Evolutionary conservation across 345 rosid genomes (phyloP), one percentile per base, ranked within the genome.

Genomic region (Streptanthus diversifolius): DNA sequence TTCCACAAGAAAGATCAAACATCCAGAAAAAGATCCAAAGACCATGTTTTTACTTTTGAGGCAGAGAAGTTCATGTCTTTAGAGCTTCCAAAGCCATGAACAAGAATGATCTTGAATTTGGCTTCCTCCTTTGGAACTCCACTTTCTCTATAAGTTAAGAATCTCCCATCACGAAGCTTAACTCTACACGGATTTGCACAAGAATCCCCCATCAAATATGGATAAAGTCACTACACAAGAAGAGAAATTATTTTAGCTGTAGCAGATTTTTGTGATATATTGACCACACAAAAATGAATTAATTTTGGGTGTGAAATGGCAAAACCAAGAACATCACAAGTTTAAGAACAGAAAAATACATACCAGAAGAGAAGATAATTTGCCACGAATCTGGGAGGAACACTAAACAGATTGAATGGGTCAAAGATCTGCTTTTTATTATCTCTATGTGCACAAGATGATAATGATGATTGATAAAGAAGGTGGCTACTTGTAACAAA

Each of bases 31-130:
- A 48, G 14, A 36, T 4, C 4, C 17, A 57, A 24, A 52, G 40
- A 63, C 15, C 2, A 37, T 60, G 15, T 21, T 64, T 64, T 37
- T 88, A 88, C 97, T 71, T 85, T 83, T 33, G 98, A 81, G 8
- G 83, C 92, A 21, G 79, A 82, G 77, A 93, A 88, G 73, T 74
- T 87, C 97, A 88, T 93, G n/a, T 90, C 97, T 76, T 93, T 90
- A 47, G 98, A 90, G 87, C 97, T 90, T 64, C 92, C 97, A 79
- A 93, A 90, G 25, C 98, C 98, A 76, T 93, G 97, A 63, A 88
- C 89, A 61, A 93, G 69, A 62, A 90, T 59, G 78, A 93, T 84
- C 75, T 71, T 84, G 82, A 72, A 82, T 39, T 82, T 86, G 1
- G 98, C 76, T 17, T 81, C 44, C 52, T 69, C 75, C 74, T 79